Base-by-base conservation (phyloP, 306 rosid genomes). In the Psophocarpus tetragonolobus region DNA sequence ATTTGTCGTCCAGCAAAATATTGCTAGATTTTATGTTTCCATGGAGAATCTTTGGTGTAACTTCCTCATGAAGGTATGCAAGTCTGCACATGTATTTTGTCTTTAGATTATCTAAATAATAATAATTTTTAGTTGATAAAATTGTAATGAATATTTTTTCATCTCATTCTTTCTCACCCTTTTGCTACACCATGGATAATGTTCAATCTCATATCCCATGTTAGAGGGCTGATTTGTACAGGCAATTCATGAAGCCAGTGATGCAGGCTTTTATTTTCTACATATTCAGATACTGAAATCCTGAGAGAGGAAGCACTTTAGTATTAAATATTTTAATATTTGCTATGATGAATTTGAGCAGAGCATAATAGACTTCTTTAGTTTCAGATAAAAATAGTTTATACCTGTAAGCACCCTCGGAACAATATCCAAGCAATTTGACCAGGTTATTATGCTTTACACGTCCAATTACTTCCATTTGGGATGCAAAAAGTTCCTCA, bases 61-160 rank as follows among this genome's bases (percentile, higher is more conserved):
- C 84, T 69, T 87, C 88, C 44, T 91, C 91, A 45, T 90, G 92
- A 79, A 92, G 90, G 74, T 90, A 88, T 26, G 88, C 89, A 84
- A 92, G 70, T 83, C 95, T 90, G 89, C 84, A 78, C 2, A 81
- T 77, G 36, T 21, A 63, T 0, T 15, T 64, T 68, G 21, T 70
- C 41, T 38, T 70, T 17, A 57, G 29, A 6, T 58, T 5, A 18
- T 33, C n/a, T 20, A 10, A 21, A 21, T 20, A 10, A 21, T 18
- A 44, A 1, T 7, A 3, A 20, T 3, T 17, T 45, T 26, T 18
- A 24, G 39, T 33, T 3, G 62, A 72, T 14, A 50, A 41, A 51
- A 26, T 20, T 27, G 42, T 9, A 32, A 20, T 0, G n/a, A 2
- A 4, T 2, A 30, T 58, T 41, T 48, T 30, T 7, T 36, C 20